Evolutionary conservation across 805 yeast species (phyloP).

Genomic region (Metschnikowia kunwiensis): DNA sequence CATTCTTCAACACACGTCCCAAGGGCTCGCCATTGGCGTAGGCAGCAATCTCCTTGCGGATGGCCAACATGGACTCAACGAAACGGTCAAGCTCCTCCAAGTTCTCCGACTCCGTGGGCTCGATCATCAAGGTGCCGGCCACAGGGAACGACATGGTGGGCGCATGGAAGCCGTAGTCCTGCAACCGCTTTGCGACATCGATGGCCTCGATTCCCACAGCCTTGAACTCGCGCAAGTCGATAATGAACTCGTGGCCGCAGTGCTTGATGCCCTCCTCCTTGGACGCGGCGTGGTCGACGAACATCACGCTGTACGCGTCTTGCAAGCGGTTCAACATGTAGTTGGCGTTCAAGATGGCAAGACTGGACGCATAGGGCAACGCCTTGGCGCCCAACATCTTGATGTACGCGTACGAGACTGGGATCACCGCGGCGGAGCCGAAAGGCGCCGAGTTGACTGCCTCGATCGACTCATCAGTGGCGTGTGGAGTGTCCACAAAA

Average conservation of each 20-base stretch:
- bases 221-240: slow-evolving; percentile 86
- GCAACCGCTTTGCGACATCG: slow-evolving; percentile 94
- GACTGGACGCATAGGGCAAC: slow-evolving; percentile 78
- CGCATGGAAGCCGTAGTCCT: slow-evolving; percentile 98
- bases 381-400: slow-evolving; percentile 88
- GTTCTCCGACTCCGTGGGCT: slow-evolving; percentile 95
- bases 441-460: slow-evolving; percentile 92
- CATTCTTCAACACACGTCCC: slow-evolving; percentile 74
- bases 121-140: slow-evolving; percentile 95
- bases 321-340: slow-evolving; percentile 83
- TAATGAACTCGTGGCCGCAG: slow-evolving; percentile 95
- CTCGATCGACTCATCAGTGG: slow-evolving; percentile 51
- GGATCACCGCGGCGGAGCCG: slow-evolving; percentile 91
- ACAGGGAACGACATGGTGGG: slow-evolving; percentile 99
- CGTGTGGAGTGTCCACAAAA: slow-evolving; percentile 50
- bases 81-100: slow-evolving; percentile 86
- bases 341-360: slow-evolving; percentile 94
- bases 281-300: slow-evolving; percentile 48
- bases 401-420: slow-evolving; percentile 92
- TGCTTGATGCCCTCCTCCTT: slow-evolving; percentile 55
- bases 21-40: slow-evolving; percentile 62
- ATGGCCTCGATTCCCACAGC: slow-evolving; percentile 83
- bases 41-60: slow-evolving; percentile 76
- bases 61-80: slow-evolving; percentile 79
- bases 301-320: slow-evolving; percentile 71